These are phyloP conservation scores for Fusarium pseudograminearum DNA, from an alignment of 2,329 filamentous ascomycete species.

Conservation along the genomic window DNA sequence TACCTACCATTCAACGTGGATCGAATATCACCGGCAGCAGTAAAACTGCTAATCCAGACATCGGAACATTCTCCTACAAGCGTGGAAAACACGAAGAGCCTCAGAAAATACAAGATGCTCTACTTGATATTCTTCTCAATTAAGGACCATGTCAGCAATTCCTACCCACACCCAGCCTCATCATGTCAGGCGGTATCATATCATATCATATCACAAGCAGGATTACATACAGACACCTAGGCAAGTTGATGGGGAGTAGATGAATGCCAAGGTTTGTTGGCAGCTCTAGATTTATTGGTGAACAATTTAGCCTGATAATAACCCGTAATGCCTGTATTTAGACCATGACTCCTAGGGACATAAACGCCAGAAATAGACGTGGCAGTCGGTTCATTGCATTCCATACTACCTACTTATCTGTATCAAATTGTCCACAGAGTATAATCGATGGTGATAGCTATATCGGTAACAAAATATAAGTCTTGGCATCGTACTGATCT, in stretches of 20 bases:
- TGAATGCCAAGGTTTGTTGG: conserved; percentile 3
- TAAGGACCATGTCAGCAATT: not conserved
- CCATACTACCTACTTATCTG: not conserved
- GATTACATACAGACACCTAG: not conserved
- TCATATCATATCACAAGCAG: not conserved
- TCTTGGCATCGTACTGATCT: conserved; percentile 20
- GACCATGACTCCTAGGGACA: not conserved
- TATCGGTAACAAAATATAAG: conserved; percentile 16
- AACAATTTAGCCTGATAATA: conserved; percentile 3
- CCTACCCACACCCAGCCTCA: conserved; percentile 1
- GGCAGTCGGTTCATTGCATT: conserved; percentile 20
- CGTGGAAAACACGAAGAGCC: not conserved
- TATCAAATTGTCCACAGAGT: not conserved
- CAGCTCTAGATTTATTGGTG: not conserved
- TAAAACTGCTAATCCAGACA: not conserved
- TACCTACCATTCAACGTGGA: not conserved
- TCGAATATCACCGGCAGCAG: not conserved
- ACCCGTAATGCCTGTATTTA: not conserved
- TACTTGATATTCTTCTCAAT: not conserved
- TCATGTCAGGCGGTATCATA: conserved; percentile 3
- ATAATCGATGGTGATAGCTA: not conserved
- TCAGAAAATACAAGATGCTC: not conserved
- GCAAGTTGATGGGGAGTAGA: not conserved
- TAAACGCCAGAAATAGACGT: conserved; percentile 1
- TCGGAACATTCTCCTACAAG: no score